A percentile compares a stretch with the other conserved stretches of the same genome.
Evolutionary conservation across 2,329 filamentous ascomycete species (phyloP).

Genomic region (Sordariomycetes sp.): DNA sequence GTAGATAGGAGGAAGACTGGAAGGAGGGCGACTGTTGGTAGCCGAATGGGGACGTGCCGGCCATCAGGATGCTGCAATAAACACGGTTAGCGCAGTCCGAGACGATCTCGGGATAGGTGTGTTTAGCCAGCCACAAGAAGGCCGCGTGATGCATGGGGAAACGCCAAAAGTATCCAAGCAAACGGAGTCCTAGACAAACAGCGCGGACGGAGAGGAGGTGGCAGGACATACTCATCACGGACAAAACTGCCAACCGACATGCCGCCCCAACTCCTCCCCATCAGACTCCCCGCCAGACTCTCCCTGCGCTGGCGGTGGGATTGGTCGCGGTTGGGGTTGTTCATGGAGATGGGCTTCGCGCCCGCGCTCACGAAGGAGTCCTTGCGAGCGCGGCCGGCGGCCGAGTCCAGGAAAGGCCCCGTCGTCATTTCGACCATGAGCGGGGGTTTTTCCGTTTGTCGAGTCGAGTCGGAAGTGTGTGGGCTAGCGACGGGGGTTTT

Average conservation of each 20-base stretch:
- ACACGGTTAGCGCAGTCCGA: constrained; percentile 11
- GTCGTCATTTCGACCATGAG: constrained; percentile 43
- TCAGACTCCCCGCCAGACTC: constrained; percentile 52
- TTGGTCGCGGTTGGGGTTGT: constrained; percentile 50
- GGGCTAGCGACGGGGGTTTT: too few species aligned
- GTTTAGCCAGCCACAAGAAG: background rate
- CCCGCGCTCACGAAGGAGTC: constrained; percentile 57
- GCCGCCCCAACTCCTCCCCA: constrained; percentile 89
- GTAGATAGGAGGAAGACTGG: constrained; percentile 92
- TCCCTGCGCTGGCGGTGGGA: constrained; percentile 49
- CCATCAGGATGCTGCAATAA: constrained; percentile 72
- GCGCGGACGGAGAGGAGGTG: constrained; percentile 6
- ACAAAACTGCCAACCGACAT: constrained; percentile 96
- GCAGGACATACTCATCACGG: constrained; percentile 76
- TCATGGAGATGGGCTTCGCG: constrained; percentile 57
- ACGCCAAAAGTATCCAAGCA: background rate
- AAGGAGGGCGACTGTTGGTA: constrained; percentile 85
- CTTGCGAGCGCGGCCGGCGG: constrained; percentile 44
- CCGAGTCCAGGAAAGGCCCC: constrained; percentile 46
- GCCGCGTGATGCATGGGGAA: background rate
- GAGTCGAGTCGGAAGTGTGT: constrained; percentile 14
- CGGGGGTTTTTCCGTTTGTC: background rate
- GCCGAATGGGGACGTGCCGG: constrained; percentile 82
- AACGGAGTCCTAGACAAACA: background rate
- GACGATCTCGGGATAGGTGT: background rate